phyloP scores from a whole-genome alignment of 2,329 filamentous ascomycete species.

The Thelonectria blattea region DNA sequence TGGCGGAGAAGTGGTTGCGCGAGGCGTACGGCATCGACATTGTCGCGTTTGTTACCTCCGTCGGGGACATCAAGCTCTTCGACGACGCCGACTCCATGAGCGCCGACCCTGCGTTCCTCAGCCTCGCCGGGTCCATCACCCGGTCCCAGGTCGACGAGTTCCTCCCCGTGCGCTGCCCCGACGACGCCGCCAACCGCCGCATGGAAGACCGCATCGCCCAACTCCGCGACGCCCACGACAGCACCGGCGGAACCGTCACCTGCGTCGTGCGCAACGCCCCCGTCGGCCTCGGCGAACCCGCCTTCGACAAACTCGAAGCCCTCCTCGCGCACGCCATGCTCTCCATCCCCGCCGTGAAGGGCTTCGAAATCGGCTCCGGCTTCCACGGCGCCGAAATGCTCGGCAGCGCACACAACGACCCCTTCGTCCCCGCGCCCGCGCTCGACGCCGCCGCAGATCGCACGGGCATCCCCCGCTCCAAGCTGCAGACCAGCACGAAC shows the following conservation, averaged over 20 bases:
- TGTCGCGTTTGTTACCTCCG: conserved; percentile 85
- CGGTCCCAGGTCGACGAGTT: conserved; percentile 76
- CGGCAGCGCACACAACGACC: conserved; percentile 91
- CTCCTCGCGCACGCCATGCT: conserved; percentile 92
- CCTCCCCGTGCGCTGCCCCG: conserved; percentile 87
- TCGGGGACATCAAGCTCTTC: conserved; percentile 63
- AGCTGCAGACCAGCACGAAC: conserved; percentile 81
- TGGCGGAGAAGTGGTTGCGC: conserved; percentile 90
- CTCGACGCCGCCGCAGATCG: conserved; percentile 51
- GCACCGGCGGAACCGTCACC: conserved; percentile 92
- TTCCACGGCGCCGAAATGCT: conserved; percentile 86
- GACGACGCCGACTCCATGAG: conserved; percentile 56
- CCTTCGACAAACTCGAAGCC: conserved; percentile 95
- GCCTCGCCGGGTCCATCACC: conserved; percentile 65
- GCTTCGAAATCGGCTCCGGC: conserved; percentile 93
- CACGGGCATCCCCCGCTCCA: conserved; percentile 58
- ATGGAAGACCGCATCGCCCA: conserved; percentile 84
- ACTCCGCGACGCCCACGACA: conserved; percentile 80
- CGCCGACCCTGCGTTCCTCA: conserved; percentile 79
- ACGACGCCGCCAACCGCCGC: conserved; percentile 64
- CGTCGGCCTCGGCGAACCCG: conserved; percentile 87
- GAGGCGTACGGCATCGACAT: conserved; percentile 87
- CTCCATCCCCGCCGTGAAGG: conserved; percentile 92
- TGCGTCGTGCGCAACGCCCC: conserved; percentile 90
- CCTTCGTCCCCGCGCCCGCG: conserved; percentile 51